Conservation (phyloP, 1,284 basidiomycete species). For the Apiotrichum brassicae region DNA sequence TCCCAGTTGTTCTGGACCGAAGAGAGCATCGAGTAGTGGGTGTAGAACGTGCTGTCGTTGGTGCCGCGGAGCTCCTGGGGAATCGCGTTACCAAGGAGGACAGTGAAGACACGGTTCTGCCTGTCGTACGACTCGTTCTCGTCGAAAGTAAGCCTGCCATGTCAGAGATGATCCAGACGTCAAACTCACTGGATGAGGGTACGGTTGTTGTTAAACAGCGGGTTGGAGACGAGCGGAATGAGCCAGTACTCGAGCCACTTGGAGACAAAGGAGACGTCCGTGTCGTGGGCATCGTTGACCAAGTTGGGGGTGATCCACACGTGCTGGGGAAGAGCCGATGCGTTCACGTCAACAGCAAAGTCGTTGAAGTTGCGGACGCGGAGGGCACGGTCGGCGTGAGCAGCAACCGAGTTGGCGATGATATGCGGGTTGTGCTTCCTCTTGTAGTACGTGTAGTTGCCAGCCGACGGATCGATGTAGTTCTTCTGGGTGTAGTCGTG, state of each 20-base stretch:
- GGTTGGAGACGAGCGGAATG: conserved; percentile 51
- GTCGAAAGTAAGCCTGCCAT: conserved; percentile 51
- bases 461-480: conserved; percentile 48
- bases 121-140: conserved; percentile 52
- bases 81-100: conserved; percentile 56
- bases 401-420: conserved; percentile 53
- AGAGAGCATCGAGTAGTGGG: conserved; percentile 59
- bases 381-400: conserved; percentile 47
- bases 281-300: conserved; percentile 57
- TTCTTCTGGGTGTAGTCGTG: conserved; percentile 49
- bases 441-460: conserved; percentile 47
- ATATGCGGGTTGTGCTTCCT: conserved; percentile 60
- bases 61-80: conserved; percentile 49
- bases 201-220: conserved; percentile 51
- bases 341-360: conserved; percentile 47
- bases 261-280: conserved; percentile 52
- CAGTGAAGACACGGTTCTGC: conserved; percentile 36
- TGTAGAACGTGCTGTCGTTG: conserved; percentile 55
- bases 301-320: conserved; percentile 62
- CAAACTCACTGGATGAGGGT: conserved; percentile 51
- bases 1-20: conserved; percentile 62
- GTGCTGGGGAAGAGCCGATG: conserved; percentile 57
- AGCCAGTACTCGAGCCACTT: conserved; percentile 56
- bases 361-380: conserved; percentile 57
- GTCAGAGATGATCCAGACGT: no score